Base-by-base conservation (phyloP, 768 basidiomycete genomes). In the Hortiboletus campestris region DNA sequence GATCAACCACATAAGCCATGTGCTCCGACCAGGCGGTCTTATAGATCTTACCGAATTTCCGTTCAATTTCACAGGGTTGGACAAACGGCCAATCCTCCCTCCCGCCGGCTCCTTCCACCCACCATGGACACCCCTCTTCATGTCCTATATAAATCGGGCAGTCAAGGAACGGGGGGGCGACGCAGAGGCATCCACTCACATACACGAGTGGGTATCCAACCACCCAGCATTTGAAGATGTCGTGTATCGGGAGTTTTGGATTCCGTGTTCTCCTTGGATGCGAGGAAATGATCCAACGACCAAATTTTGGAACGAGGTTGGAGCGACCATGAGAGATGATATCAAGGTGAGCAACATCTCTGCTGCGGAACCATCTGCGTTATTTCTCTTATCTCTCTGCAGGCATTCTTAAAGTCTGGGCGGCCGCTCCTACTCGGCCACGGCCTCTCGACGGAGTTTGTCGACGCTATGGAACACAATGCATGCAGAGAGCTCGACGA, bases 21-120 rank as follows among this genome's bases (percentile, higher is more conserved):
- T 85, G 45, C 77, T 92, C 41, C 81, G 87, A 43, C 88, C 88
- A 2, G 82, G 83, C 25, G 90, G 90, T 31, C 75, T 91, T 31
- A 66, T 89, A 54, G 77, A 85, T 48, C 57, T 90, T 16, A 72
- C 80, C 50, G 90, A 92, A 72, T 88, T 83, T 63, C 86, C 88
- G 49, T 91, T 88, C 64, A 66, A 72, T 53, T 73, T 82, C n/a
- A 84, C 88, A 60, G 85, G 84, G 59, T 53, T 53, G 17, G 71
- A 86, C 55, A 76, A 77, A 59, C 66, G 67, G 20, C 76, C 74
- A 4, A 68, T 85, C 39, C 64, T 76, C n/a, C 62, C 75, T 2
- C 75, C 75, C 7, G 72, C 77, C 0, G 71, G 78, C 32, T 64
- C 75, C 46, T 65, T 82, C 36, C 73, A 71, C 4, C 74, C 75